A percentile compares a stretch with the other conserved stretches of the same genome.
Evolutionary conservation across 208 protist species (phyloP).

Genomic region (Crithidia acanthocephali): DNA sequence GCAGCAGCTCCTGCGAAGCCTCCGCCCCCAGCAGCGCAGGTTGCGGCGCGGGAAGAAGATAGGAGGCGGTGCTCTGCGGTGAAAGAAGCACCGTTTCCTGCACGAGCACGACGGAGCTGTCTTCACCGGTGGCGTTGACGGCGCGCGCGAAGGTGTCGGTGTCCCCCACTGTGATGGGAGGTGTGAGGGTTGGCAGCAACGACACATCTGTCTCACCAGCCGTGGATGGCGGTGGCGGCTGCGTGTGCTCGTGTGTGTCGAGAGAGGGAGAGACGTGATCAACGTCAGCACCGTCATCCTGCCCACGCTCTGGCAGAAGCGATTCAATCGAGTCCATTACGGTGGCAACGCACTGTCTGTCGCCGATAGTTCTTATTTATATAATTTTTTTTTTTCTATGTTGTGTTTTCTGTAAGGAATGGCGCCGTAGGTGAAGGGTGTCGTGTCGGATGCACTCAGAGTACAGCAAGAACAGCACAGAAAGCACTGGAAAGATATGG

Average conservation of each 20-base stretch:
- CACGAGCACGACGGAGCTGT: not conserved
- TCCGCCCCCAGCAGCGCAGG: constrained; percentile 7
- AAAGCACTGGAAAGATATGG: too few species aligned
- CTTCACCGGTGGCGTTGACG: not conserved
- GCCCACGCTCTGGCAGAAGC: not conserved
- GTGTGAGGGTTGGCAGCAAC: not conserved
- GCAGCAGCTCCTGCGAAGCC: constrained; percentile 9
- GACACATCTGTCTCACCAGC: not conserved
- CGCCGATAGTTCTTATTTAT: too few species aligned
- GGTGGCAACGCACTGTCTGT: not conserved
- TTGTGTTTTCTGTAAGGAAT: not conserved
- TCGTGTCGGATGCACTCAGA: too few species aligned
- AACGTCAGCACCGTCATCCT: not conserved
- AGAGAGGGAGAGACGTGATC: constrained; percentile 2
- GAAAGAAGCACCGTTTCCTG: not conserved
- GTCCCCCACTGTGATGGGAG: not conserved
- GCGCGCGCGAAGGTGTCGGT: not conserved
- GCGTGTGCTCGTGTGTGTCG: not conserved
- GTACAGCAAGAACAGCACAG: too few species aligned
- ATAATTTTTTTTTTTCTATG: not conserved
- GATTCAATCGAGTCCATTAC: not conserved
- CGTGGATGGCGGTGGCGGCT: not conserved
- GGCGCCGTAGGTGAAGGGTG: too few species aligned
- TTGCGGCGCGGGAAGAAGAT: not conserved
- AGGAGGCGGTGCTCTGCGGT: not conserved